A percentile compares a stretch with the other conserved stretches of the same genome.
Evolutionary conservation across 495 filamentous ascomycete genomes (phyloP).

Genomic region (Aspergillus incahuasiensis): DNA sequence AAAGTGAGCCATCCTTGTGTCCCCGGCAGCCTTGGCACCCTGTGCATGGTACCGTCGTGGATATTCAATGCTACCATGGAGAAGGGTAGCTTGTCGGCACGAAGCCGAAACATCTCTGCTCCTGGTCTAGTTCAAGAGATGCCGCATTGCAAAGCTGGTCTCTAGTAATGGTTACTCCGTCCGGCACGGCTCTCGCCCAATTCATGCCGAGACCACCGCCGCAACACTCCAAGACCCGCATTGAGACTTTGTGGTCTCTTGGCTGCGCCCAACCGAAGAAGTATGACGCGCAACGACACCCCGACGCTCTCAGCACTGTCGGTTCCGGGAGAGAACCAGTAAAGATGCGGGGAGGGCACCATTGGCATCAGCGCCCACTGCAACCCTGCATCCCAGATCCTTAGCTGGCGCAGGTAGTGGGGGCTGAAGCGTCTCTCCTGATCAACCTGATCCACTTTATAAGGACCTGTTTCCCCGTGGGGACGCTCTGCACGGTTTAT

Average conservation of each 20-base stretch:
- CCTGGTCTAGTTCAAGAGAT: too few species aligned
- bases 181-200: not conserved
- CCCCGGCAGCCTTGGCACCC: not conserved
- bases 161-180: too few species aligned
- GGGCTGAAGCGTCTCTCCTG: not conserved
- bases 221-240: constrained; percentile 1
- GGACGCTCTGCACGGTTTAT: not conserved
- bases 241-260: not conserved
- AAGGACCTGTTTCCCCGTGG: not conserved
- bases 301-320: not conserved
- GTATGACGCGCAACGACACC: not conserved
- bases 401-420: not conserved
- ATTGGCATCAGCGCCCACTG: not conserved
- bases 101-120: too few species aligned
- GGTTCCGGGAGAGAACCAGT: not conserved
- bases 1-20: too few species aligned
- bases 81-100: too few species aligned
- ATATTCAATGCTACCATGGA: too few species aligned
- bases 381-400: not conserved
- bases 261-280: not conserved
- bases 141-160: too few species aligned
- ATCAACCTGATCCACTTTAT: not conserved
- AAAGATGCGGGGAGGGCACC: not conserved
- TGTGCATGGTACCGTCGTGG: not conserved
- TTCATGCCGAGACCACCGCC: not conserved